Percentiles rank a stretch among this genome's conserved stretches.
Evolutionary conservation across 1,284 basidiomycete species (phyloP).

Genomic region (Amylostereum areolatum): DNA sequence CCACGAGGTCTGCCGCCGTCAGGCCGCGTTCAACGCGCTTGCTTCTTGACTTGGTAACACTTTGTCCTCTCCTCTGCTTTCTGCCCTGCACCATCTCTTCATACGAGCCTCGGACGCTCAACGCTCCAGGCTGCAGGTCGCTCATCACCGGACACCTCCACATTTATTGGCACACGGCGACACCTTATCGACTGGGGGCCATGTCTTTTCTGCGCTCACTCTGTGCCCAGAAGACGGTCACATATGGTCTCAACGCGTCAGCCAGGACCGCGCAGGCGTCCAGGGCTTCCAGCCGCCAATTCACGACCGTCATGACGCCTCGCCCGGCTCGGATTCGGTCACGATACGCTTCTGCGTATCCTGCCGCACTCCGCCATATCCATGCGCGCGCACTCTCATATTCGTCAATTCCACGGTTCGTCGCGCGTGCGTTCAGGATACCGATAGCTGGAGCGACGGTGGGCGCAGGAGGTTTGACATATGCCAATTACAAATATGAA

Average conservation of each 20-base stretch:
- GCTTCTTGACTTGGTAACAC: no score
- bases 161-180: no score
- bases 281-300: constrained; percentile 47
- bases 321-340: constrained; percentile 32
- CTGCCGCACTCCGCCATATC: constrained; percentile 47
- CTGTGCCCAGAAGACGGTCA: constrained; percentile 39
- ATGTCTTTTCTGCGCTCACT: constrained; percentile 25
- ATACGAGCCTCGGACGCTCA: no score
- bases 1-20: no score
- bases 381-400: constrained; percentile 79
- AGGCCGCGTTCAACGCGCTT: no score
- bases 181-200: no score
- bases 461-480: constrained; percentile 85
- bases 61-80: no score
- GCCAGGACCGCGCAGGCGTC: constrained; percentile 26
- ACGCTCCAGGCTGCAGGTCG: no score
- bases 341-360: constrained; percentile 36
- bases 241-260: constrained; percentile 42
- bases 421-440: constrained; percentile 78
- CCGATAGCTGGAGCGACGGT: constrained; percentile 82
- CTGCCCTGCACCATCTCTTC: no score
- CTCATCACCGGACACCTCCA: no score
- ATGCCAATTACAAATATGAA: constrained; percentile 92
- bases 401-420: constrained; percentile 75
- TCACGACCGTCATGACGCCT: constrained; percentile 50